A percentile compares a stretch with the other conserved stretches of the same genome.
Conservation (phyloP, 257 asterid genomes). For the Solanum sparsipilum region DNA sequence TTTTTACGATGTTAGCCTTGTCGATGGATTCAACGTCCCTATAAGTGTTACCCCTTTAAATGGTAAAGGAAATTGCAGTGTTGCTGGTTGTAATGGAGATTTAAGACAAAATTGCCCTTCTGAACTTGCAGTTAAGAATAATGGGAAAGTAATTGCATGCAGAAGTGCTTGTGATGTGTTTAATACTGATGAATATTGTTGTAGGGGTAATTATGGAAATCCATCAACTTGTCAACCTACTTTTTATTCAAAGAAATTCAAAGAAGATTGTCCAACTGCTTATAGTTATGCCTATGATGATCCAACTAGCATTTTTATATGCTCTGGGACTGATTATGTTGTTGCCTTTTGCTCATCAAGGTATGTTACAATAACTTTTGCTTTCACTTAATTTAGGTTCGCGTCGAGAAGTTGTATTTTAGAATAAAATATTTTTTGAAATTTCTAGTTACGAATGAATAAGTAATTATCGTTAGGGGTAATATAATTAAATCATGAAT, state of each 20-base stretch:
- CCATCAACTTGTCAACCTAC: constrained; percentile 75
- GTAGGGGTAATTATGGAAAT: constrained; percentile 64
- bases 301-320: constrained; percentile 68
- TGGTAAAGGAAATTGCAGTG: constrained; percentile 64
- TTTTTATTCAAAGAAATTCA: constrained; percentile 56
- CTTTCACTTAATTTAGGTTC: neutral
- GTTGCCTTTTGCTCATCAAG: constrained; percentile 66
- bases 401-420: neutral
- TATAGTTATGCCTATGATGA: constrained; percentile 96
- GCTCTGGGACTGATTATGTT: constrained; percentile 58
- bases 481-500: neutral
- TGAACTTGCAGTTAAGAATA: constrained; percentile 43
- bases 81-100: constrained; percentile 70
- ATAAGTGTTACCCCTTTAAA: constrained; percentile 56
- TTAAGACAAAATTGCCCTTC: constrained; percentile 51
- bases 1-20: constrained; percentile 87
- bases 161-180: constrained; percentile 88
- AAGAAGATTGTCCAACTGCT: constrained; percentile 67
- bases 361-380: constrained; percentile 5
- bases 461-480: too few relatives aligned
- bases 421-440: neutral
- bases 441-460: neutral
- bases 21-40: constrained; percentile 87
- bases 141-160: constrained; percentile 54
- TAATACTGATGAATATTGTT: constrained; percentile 81